Evolutionary conservation across 371 early-diverging fungal species (phyloP).

Genomic region (Mortierella sp.): DNA sequence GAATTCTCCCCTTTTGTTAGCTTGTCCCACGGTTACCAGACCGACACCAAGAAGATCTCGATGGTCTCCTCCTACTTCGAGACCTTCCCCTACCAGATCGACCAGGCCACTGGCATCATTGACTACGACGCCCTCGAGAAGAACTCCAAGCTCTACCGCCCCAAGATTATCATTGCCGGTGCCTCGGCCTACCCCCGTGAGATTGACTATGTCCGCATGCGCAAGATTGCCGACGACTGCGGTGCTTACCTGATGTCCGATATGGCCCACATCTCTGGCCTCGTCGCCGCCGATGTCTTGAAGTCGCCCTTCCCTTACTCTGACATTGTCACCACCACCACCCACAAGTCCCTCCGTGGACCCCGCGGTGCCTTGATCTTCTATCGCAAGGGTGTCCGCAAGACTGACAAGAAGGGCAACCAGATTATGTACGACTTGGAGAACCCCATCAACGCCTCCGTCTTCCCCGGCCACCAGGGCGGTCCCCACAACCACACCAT

Average conservation of each 20-base stretch:
- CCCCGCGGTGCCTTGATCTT: constrained; percentile 99
- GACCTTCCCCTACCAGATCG: constrained; percentile 96
- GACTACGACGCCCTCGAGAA: constrained; percentile 95
- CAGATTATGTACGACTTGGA: constrained; percentile 92
- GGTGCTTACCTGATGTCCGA: constrained; percentile 98
- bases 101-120: constrained; percentile 92
- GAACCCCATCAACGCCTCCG: constrained; percentile 94
- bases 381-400: constrained; percentile 92
- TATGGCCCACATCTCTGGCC: constrained; percentile 97
- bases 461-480: constrained; percentile 99
- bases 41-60: constrained; percentile 97
- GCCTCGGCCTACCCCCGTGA: constrained; percentile 97
- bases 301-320: constrained; percentile 95
- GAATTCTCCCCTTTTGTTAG: constrained; percentile 53
- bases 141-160: constrained; percentile 91
- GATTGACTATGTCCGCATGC: constrained; percentile 97
- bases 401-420: constrained; percentile 87
- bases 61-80: constrained; percentile 98
- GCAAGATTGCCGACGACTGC: constrained; percentile 87
- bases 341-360: constrained; percentile 99
- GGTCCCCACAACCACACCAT: constrained; percentile 99
- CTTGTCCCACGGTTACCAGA: constrained; percentile 99
- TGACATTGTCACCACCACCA: constrained; percentile 99
- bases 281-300: constrained; percentile 91
- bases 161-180: constrained; percentile 99